Conservation (phyloP, 2,329 filamentous ascomycete genomes). For the Cladosporium sp. region DNA sequence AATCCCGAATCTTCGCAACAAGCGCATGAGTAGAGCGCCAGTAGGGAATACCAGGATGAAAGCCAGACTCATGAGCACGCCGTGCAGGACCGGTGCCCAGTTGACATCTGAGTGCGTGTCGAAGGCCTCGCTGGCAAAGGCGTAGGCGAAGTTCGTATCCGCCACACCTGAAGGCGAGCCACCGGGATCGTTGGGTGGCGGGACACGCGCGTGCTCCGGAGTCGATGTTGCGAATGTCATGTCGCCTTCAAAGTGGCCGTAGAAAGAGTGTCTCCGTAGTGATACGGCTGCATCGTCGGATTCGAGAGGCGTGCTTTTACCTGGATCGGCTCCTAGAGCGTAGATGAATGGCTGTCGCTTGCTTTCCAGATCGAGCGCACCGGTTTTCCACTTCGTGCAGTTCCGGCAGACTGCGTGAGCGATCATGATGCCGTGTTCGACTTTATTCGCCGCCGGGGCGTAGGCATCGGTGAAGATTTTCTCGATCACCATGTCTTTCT, state of each 20-base stretch:
- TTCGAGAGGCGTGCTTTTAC: conserved; percentile 20
- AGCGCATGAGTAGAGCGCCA: conserved; percentile 33
- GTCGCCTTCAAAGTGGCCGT: conserved; percentile 38
- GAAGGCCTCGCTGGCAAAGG: conserved; percentile 22
- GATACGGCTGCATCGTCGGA: conserved; percentile 28
- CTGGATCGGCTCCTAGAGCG: conserved; percentile 32
- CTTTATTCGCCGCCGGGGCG: conserved; percentile 13
- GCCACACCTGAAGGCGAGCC: conserved; percentile 27
- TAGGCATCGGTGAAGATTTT: conserved; percentile 16
- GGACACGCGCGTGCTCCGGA: conserved; percentile 4
- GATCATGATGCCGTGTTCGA: conserved; percentile 16
- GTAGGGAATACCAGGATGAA: conserved; percentile 33
- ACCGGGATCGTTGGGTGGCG: conserved; percentile 19
- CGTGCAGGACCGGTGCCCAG: conserved; percentile 23
- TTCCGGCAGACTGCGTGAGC: conserved; percentile 33
- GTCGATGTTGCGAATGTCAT: conserved; percentile 30
- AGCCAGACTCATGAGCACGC: conserved; percentile 29
- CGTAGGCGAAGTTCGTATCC: conserved; percentile 13
- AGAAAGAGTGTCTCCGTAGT: conserved; percentile 32
- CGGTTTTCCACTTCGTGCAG: conserved; percentile 22
- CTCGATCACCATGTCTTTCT: conserved; percentile 25
- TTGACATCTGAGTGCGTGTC: conserved; percentile 23
- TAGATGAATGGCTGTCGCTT: conserved; percentile 35
- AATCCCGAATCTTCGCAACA: conserved; percentile 31
- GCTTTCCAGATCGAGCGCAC: conserved; percentile 28